These are phyloP conservation scores for Biscutella laevigata DNA, from an alignment of 441 rosid genomes.

Conservation along the genomic window DNA sequence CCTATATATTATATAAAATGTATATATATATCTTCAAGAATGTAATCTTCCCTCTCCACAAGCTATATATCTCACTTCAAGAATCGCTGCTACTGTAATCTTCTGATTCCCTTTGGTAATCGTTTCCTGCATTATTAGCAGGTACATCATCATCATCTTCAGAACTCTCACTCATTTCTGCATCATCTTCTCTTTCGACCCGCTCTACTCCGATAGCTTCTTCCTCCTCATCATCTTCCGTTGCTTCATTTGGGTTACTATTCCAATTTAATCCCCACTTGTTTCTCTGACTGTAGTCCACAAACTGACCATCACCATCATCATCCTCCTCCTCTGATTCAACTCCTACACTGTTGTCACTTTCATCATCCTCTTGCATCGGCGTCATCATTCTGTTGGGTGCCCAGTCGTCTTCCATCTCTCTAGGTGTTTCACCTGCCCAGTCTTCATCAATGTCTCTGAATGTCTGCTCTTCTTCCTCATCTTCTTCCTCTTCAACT, in stretches of 20 bases:
- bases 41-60: constrained; percentile 16
- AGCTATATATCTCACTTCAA: not conserved
- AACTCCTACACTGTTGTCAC: constrained; percentile 51
- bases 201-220: constrained; percentile 28
- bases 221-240: constrained; percentile 45
- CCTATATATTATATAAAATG: constrained; percentile 9
- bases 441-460: constrained; percentile 49
- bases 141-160: constrained; percentile 34
- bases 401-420: constrained; percentile 55
- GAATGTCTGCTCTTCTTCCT: constrained; percentile 25
- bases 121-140: constrained; percentile 30
- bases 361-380: constrained; percentile 38
- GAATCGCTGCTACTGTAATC: constrained; percentile 27
- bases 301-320: constrained; percentile 42
- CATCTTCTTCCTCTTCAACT: constrained; percentile 23
- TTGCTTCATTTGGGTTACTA: constrained; percentile 39
- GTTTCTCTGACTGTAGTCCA: constrained; percentile 36
- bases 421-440: constrained; percentile 35
- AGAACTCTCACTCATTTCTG: constrained; percentile 54
- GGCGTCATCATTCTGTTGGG: constrained; percentile 29
- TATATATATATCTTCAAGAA: constrained; percentile 21
- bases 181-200: constrained; percentile 40
- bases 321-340: constrained; percentile 72
- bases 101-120: constrained; percentile 27
- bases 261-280: constrained; percentile 49